Evolutionary conservation across 2,329 filamentous ascomycete genomes (phyloP).

Genomic region (Chaetomium globosum): DNA sequence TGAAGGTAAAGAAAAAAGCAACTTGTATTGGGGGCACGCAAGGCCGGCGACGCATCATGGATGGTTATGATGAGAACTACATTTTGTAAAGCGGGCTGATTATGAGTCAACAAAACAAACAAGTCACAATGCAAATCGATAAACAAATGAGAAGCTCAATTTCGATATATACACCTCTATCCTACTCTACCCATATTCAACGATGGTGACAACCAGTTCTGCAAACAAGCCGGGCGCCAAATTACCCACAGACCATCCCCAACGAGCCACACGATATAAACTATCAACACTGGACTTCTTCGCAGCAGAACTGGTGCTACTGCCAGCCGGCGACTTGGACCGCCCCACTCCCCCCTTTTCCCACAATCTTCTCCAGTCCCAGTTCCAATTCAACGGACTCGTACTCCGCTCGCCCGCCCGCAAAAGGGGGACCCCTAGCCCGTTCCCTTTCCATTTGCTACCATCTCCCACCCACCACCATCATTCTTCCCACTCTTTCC

Average conservation of each 20-base stretch:
- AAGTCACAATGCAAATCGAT: not conserved
- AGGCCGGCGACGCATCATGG: no score
- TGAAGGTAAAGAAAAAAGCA: no score
- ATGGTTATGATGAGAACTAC: no score
- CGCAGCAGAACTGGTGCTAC: not conserved
- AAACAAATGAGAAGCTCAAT: not conserved
- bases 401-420: conserved; percentile 25
- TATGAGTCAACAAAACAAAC: not conserved
- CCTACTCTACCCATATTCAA: conserved; percentile 5
- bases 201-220: not conserved
- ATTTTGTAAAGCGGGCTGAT: not conserved
- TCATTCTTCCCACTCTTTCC: conserved; percentile 16
- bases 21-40: no score
- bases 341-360: conserved; percentile 35
- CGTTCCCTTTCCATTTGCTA: conserved; percentile 11
- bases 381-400: conserved; percentile 36
- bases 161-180: conserved; percentile 3
- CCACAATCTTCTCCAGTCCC: conserved; percentile 41
- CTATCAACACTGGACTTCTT: conserved; percentile 3
- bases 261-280: not conserved
- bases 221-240: not conserved
- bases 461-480: not conserved
- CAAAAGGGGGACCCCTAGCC: conserved; percentile 1
- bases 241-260: not conserved
- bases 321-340: conserved; percentile 22